Base-by-base conservation (phyloP, 2,329 filamentous ascomycete genomes). In the Sporothrix globosa region DNA sequence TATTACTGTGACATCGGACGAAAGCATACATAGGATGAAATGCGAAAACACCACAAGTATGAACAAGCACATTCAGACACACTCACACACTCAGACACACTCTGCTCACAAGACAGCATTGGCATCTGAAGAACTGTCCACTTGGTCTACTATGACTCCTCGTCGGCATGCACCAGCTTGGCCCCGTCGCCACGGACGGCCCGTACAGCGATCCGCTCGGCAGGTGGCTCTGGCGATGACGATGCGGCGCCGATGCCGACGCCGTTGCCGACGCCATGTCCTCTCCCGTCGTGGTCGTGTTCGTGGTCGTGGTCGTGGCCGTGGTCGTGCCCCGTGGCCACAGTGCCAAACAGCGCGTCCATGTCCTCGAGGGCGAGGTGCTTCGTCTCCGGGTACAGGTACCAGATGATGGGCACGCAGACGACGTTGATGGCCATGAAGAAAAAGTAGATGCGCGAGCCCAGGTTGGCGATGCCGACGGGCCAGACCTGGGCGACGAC, bases 401-500 rank as follows among this genome's bases (percentile, higher is more conserved):
- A 58, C 72, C 77, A 82, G 44, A 84, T 79, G 13, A 82, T 76
- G 4, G 83, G 81, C 21, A 85, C 80, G 69, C 82, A 85, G 14
- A 79, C 77, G 7, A 85, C 68, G 73, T 86, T 86, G 34, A 86
- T 79, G 9, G 78, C 79, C 82, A 86, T 86, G 75, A 88, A 88
- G 72, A 87, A 84, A 73, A 87, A 87, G 76, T 87, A 88, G 2
- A 86, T 83, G 24, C 80, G 81, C 14, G 83, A 83, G 3, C 85
- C 85, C 24, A 87, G 79, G 2, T 77, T 80, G 41, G 81, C 79
- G 60, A 87, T 82, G 4, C 84, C 86, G 0, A 87, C 79, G 1
- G 86, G 85, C 86, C 86, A 88, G 14, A 85, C 81, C 70, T 87
- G 83, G 0, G 84, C 82, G 1, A 84, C 84, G 39, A 86, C 78